These are phyloP conservation scores for Orbilia brochopaga DNA, from an alignment of 2,329 filamentous ascomycete genomes.

Conservation along the genomic window DNA sequence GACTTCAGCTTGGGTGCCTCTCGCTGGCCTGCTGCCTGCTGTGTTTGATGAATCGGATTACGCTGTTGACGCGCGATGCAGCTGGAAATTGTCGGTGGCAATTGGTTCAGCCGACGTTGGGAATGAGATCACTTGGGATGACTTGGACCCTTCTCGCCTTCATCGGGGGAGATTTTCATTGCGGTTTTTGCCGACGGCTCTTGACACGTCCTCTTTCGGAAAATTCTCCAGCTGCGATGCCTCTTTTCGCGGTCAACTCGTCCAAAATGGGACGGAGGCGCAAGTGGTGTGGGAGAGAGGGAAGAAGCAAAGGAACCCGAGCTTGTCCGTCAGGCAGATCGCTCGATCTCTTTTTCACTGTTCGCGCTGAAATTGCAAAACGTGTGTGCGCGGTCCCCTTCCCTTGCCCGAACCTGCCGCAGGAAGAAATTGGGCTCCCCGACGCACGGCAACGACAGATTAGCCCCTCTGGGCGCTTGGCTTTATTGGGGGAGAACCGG, in stretches of 20 bases:
- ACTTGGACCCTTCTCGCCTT: not conserved
- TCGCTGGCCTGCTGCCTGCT: too few relatives aligned
- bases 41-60: not conserved
- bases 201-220: conserved; percentile 40
- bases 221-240: conserved; percentile 12
- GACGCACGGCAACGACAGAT: conserved; percentile 30
- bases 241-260: conserved; percentile 1
- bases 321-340: conserved; percentile 34
- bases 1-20: conserved; percentile 3
- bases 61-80: conserved; percentile 6
- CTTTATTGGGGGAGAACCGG: conserved; percentile 17
- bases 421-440: conserved; percentile 37
- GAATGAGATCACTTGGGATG: not conserved
- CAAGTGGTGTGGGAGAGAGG: conserved; percentile 23
- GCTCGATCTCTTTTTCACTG: conserved; percentile 26
- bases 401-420: conserved; percentile 33
- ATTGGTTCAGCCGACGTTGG: not conserved
- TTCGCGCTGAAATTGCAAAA: conserved; percentile 16
- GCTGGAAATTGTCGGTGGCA: conserved; percentile 16
- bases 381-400: not conserved
- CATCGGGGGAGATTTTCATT: conserved; percentile 26
- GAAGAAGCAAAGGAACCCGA: conserved; percentile 16
- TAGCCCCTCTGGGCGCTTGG: conserved; percentile 33
- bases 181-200: conserved; percentile 13
- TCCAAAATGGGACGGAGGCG: conserved; percentile 7